phyloP scores from a whole-genome alignment of 495 filamentous ascomycete genomes.

The Trichoderma gamsii region DNA sequence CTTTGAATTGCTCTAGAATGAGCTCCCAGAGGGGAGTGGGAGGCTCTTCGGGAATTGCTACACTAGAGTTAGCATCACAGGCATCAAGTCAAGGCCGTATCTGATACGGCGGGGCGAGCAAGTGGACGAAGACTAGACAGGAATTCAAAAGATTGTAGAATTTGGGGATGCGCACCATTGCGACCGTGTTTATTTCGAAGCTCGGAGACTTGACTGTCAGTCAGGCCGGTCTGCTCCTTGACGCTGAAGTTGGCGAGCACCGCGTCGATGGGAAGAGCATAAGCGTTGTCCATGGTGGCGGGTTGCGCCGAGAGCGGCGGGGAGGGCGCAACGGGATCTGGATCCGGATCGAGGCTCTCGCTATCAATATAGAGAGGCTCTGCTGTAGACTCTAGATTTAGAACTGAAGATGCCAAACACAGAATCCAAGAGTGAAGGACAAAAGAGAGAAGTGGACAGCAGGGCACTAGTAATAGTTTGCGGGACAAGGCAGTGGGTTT shows the following conservation, averaged over 20 bases:
- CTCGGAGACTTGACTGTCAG: slow-evolving; percentile 57
- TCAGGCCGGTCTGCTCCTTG: slow-evolving; percentile 60
- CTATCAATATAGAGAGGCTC: not conserved
- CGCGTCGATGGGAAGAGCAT: slow-evolving; percentile 58
- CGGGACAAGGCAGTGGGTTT: not conserved
- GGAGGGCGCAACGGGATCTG: not conserved
- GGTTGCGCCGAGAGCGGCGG: slow-evolving; percentile 7
- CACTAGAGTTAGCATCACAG: slow-evolving; percentile 21
- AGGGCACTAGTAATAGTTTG: not conserved
- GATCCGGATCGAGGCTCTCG: not conserved
- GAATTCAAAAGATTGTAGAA: not conserved
- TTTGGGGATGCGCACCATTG: slow-evolving; percentile 58
- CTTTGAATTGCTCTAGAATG: slow-evolving; percentile 97
- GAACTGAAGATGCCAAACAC: not conserved
- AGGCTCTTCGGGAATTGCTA: slow-evolving; percentile 91
- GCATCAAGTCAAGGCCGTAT: slow-evolving; percentile 15
- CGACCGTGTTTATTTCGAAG: slow-evolving; percentile 65
- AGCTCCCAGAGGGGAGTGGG: slow-evolving; percentile 97
- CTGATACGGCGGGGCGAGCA: not conserved
- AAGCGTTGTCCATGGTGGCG: slow-evolving; percentile 70
- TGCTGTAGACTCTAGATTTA: not conserved
- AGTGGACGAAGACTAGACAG: slow-evolving; percentile 8
- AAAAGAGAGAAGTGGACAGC: not conserved
- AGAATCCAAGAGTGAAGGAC: not conserved
- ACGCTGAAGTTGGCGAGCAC: slow-evolving; percentile 68